Conservation (phyloP, 2,329 filamentous ascomycete genomes). For the Cercospora berteroae region DNA sequence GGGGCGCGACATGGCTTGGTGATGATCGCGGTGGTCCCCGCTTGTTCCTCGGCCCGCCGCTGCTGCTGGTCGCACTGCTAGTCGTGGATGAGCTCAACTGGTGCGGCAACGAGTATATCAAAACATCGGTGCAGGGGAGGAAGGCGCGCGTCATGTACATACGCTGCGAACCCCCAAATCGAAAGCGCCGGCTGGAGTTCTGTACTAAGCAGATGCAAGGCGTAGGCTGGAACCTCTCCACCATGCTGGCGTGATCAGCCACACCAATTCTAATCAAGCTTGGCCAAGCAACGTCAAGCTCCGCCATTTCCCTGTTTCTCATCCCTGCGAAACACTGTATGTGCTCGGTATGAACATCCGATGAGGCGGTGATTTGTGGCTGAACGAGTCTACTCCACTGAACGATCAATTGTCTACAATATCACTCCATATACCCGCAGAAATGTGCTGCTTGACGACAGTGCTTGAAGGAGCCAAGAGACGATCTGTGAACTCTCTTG, state of each 20-base stretch:
- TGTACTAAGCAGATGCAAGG: slow-evolving; percentile 1
- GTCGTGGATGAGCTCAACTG: background rate
- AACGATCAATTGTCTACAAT: background rate
- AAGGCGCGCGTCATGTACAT: background rate
- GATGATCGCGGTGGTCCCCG: background rate
- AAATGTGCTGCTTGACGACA: background rate
- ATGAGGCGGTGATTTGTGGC: slow-evolving; percentile 6
- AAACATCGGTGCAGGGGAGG: background rate
- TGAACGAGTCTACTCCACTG: background rate
- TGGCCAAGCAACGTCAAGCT: slow-evolving; percentile 13
- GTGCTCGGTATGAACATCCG: background rate
- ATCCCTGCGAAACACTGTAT: background rate
- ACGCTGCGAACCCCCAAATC: background rate
- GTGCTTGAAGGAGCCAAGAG: background rate
- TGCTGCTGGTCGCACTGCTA: background rate
- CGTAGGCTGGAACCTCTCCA: background rate
- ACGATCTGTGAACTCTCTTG: background rate
- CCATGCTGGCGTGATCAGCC: background rate
- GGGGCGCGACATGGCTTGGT: background rate
- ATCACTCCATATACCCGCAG: background rate
- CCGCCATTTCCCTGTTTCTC: slow-evolving; percentile 6
- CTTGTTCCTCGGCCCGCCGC: background rate
- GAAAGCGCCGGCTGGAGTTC: background rate
- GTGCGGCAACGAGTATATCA: background rate
- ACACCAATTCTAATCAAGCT: slow-evolving; percentile 5